Evolutionary conservation across 805 yeast species (phyloP), one percentile per base, ranked within the genome.

Genomic region (Lipomyces yamadae): DNA sequence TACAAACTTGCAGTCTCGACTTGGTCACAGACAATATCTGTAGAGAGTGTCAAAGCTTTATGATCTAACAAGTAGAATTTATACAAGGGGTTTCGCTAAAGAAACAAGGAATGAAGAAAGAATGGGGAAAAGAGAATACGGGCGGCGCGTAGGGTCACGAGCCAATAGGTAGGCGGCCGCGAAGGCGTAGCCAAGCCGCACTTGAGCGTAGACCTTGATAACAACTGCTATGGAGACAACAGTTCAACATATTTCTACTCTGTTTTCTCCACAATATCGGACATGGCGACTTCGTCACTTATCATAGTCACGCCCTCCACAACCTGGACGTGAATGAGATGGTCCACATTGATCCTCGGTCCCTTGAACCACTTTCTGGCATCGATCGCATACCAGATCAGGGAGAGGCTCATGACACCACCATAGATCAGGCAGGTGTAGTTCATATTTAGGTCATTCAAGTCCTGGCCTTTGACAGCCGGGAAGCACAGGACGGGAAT

Each of bases 291-390:
- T 4, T 37, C 42, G 42, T 37, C 42, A 37, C 42, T 37, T 37
- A 37, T 37, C 42, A 37, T 37, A 37, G 42, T 5, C 42, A 37
- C 42, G 42, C 42, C 13, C 4, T 37, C 42, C 42, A 37, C 42
- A 5, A 37, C 42, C 10, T 37, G 42, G 42, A 13, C 42, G 42
- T 37, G 42, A 37, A 37, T 37, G 42, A 37, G 42, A 37, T 37
- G 42, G 42, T 37, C 42, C 42, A 37, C 42, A 37, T 37, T 37
- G 42, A 37, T 37, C 42, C 42, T 37, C 42, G 42, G 42, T 37
- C 42, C 42, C 42, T 37, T 37, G 10, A 37, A 37, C 42, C 42
- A 37, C 42, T 2, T 37, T 37, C 42, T 37, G 42, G 42, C 42
- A 37, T 37, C 42, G 42, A 37, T 37, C 42, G 42, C 42, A 37